Evolutionary conservation across 192 early-diverging fungal genomes (phyloP), one percentile per base, ranked within the genome.

Genomic region (Spizellomyces sp.): DNA sequence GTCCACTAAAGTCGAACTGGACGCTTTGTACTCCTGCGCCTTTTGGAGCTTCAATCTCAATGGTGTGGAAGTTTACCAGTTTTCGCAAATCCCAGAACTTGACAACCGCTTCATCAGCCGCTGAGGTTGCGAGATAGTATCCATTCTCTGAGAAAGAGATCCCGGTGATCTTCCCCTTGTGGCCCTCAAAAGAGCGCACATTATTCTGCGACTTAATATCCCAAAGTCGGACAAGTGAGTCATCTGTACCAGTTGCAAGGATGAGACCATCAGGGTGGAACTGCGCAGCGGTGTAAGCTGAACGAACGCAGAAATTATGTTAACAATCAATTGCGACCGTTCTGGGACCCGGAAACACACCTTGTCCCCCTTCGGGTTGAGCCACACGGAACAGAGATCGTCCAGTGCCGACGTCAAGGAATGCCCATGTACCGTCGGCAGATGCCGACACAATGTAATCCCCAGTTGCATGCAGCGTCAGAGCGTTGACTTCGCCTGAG

Each of bases 221-320:
- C 88, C 94, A 92, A 52, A 98, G 88, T 36, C 87, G 87, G 22
- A 95, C 85, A 48, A 82, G 74, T 2, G 87, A 84, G 56, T 94
- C 90, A 44, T 75, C 60, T 0, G 90, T 90, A 50, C 92, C 94
- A 5, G 93, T 88, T 9, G 83, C 96, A 27, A 96, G 67, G 55
- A 99, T 88, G 61, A 92, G 79, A 70, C 95, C 96, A 76, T 99
- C 97, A 2, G 96, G 96, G 79, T 98, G 97, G 84, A 96, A 93
- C 15, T 84, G 69, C 58, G 84, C 82, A 2, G 85, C 71, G 6
- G 86, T 83, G 74, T 89, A 94, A 42, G 86, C 87, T 88, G 63
- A 36, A 66, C 6, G 3, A 48, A 17, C 9, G 15, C 42, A 52
- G 41, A 21, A 75, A 45, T 7, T 3, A 21, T 12, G 41, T 43